Base-by-base conservation (phyloP, 2,329 filamentous ascomycete genomes). In the Fusarium pininemorale region DNA sequence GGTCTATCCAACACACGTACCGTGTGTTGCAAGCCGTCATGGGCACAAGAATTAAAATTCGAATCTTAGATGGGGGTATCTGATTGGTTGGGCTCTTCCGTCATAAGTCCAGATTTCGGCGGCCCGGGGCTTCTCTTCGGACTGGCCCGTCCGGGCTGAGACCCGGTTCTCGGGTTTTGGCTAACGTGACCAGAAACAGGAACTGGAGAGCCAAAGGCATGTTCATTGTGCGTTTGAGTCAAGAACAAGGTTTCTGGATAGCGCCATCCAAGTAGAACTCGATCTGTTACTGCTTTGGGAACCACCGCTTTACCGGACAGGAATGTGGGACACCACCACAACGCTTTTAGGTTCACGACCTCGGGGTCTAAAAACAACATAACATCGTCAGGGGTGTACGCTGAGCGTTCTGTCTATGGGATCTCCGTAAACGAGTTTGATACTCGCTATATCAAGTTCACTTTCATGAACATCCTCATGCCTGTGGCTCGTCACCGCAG, bases 251-350 rank as follows among this genome's bases (percentile, higher is more conserved):
- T 73, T 75, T 63, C 13, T 20, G 15, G 28, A 51, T 22, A 35
- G 26, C 24, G 22, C 62, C 54, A 54, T 28, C 37, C 24, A 51
- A 42, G 35, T 32, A 47, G 50, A 41, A 63, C 56, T 44, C 44
- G 41, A 50, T 41, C 51, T 37, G 57, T 63, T 66, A 54, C 72
- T 69, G 39, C 51, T 71, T 70, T 60, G 28, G 42, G 44, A 14
- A 14, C 32, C 42, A 13, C 32, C 30, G 55, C 22, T 35, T 37
- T 44, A 66, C 60, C 45, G n/a, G 53, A 73, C 59, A 66, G 69
- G 72, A 75, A 74, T 74, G 72, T 66, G 57, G 60, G 54, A 35
- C 63, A 65, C 68, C 68, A 72, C 63, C 68, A 55, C 41, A 48
- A 51, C 15, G n/a, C 22, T 48, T 28, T 60, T 63, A 41, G 35